Evolutionary conservation across 805 yeast genomes (phyloP).

Genomic region (Yarrowia keelungensis): DNA sequence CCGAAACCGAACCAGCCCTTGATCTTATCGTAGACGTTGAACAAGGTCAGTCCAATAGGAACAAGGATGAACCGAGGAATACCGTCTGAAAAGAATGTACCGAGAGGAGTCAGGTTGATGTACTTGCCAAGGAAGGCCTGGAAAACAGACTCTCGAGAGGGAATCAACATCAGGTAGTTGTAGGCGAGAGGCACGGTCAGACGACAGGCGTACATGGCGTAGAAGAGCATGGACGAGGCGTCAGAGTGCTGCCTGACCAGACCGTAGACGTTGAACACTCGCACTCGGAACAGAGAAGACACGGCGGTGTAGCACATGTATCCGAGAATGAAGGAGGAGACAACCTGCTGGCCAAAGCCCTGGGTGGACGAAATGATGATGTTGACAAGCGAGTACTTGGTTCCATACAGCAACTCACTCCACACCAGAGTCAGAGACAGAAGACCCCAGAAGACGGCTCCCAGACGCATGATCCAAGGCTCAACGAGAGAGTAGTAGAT

Average conservation of each 20-base stretch:
- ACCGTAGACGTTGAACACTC: slow-evolving; percentile 77
- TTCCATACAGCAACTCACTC: slow-evolving; percentile 77
- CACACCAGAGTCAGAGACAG: slow-evolving; percentile 66
- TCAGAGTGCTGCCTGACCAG: slow-evolving; percentile 74
- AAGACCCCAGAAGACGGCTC: slow-evolving; percentile 54
- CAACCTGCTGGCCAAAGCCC: slow-evolving; percentile 53
- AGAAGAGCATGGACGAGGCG: slow-evolving; percentile 76
- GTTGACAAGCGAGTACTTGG: slow-evolving; percentile 68
- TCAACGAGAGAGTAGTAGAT: slow-evolving; percentile 53
- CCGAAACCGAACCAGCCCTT: slow-evolving; percentile 55
- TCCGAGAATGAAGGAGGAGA: slow-evolving; percentile 58
- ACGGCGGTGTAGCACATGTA: slow-evolving; percentile 76
- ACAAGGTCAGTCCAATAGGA: slow-evolving; percentile 69
- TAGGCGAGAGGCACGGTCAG: slow-evolving; percentile 82
- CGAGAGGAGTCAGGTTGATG: slow-evolving; percentile 75
- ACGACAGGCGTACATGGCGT: slow-evolving; percentile 80
- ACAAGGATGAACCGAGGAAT: slow-evolving; percentile 76
- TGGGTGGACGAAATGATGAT: slow-evolving; percentile 52
- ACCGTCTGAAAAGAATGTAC: slow-evolving; percentile 72
- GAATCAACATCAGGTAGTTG: slow-evolving; percentile 73
- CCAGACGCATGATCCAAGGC: slow-evolving; percentile 57
- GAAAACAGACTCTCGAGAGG: slow-evolving; percentile 61
- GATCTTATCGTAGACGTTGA: slow-evolving; percentile 70
- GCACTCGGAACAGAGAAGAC: slow-evolving; percentile 68
- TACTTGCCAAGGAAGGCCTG: slow-evolving; percentile 78